These are phyloP conservation scores for Yamadazyma sp. DNA, from an alignment of 1,139 yeast species.

Conservation along the genomic window DNA sequence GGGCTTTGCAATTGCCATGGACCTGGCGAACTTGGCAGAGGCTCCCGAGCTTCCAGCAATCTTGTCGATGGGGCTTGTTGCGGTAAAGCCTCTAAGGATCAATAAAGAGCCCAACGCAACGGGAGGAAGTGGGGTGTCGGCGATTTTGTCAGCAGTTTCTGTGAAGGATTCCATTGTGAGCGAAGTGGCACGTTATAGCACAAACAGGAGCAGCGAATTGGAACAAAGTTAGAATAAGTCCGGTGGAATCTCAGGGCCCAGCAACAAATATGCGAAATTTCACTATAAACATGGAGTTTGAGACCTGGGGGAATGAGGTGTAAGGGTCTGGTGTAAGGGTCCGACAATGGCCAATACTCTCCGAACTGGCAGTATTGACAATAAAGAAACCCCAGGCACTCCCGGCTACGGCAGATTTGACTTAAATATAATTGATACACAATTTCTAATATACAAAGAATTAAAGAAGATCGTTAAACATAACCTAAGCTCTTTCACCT, in stretches of 20 bases:
- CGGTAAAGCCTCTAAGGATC: constrained; percentile 43
- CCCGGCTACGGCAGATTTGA: neutral
- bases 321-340: no score
- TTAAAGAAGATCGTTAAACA: constrained; percentile 6
- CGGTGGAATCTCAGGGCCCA: neutral
- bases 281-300: no score
- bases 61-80: constrained; percentile 21
- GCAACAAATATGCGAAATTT: neutral
- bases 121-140: constrained; percentile 56
- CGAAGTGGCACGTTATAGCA: no score
- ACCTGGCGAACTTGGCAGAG: constrained; percentile 27
- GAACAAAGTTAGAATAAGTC: neutral
- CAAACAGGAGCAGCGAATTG: no score
- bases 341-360: no score
- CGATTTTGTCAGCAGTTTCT: constrained; percentile 20
- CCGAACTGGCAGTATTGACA: no score
- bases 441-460: constrained; percentile 13
- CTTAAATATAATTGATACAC: constrained; percentile 1
- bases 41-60: constrained; percentile 29
- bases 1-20: constrained; percentile 33
- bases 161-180: neutral
- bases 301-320: neutral
- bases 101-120: constrained; percentile 44
- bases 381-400: no score
- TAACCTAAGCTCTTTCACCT: constrained; percentile 80